Conservation (phyloP, 1,284 basidiomycete genomes). For the Trichosporon sp. region DNA sequence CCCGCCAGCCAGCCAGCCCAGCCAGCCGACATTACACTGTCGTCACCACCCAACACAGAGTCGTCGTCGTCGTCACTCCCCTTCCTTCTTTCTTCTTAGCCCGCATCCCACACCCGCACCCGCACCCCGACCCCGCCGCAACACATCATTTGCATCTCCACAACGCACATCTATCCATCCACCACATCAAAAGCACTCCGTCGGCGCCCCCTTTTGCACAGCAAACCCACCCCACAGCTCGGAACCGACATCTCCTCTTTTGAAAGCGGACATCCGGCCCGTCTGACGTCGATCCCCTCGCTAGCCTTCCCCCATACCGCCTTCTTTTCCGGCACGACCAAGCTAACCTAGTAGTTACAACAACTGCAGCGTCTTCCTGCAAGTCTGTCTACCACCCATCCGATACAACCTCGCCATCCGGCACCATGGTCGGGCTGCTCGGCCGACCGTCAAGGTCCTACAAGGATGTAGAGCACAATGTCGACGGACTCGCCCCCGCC, state of each 20-base stretch:
- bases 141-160: background rate
- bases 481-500: slow-evolving; percentile 29
- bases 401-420: background rate
- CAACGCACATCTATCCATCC: background rate
- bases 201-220: background rate
- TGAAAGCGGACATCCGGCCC: background rate
- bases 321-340: no score
- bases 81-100: background rate
- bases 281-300: background rate
- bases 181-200: background rate
- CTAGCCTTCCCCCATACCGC: background rate
- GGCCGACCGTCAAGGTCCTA: slow-evolving; percentile 41
- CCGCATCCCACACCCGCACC: no score
- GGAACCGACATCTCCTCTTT: background rate
- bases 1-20: background rate
- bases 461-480: slow-evolving; percentile 36
- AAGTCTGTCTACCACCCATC: background rate
- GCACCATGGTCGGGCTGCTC: slow-evolving; percentile 21
- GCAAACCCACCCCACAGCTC: background rate
- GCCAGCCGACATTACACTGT: background rate
- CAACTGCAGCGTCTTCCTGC: background rate
- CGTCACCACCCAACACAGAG: background rate
- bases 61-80: background rate
- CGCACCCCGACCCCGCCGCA: no score
- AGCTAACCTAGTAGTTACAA: background rate